phyloP scores from a whole-genome alignment of 1,284 basidiomycete genomes.

The Rhizoctonia solani region DNA sequence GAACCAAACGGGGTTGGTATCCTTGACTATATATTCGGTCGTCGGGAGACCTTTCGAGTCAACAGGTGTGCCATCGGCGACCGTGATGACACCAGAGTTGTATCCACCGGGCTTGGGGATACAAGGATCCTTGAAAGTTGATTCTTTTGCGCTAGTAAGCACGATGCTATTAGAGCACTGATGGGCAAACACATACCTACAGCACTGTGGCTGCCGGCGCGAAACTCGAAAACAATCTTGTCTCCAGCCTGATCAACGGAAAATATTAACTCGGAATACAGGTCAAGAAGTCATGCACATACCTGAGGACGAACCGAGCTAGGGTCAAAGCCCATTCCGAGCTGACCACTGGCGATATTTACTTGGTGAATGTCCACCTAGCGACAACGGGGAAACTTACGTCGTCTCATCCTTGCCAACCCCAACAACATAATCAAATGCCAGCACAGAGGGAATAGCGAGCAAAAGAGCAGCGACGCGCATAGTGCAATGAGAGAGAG shows the following conservation, averaged over 20 bases:
- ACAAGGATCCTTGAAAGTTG: slow-evolving; percentile 28
- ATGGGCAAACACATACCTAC: slow-evolving; percentile 20
- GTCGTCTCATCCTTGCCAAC: slow-evolving; percentile 33
- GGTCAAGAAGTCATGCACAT: background rate
- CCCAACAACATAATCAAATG: slow-evolving; percentile 28
- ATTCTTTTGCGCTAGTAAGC: background rate
- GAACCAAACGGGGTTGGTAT: slow-evolving; percentile 27
- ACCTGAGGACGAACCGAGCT: slow-evolving; percentile 32
- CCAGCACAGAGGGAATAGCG: slow-evolving; percentile 11
- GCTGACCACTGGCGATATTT: slow-evolving; percentile 8
- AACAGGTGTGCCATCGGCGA: slow-evolving; percentile 24
- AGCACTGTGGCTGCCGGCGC: slow-evolving; percentile 29
- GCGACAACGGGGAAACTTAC: slow-evolving; percentile 1
- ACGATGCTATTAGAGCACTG: background rate
- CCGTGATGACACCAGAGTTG: slow-evolving; percentile 25
- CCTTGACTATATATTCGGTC: slow-evolving; percentile 6
- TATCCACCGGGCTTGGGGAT: slow-evolving; percentile 15
- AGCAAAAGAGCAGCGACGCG: slow-evolving; percentile 27
- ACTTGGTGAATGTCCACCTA: background rate
- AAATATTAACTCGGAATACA: background rate
- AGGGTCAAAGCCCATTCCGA: slow-evolving; percentile 31
- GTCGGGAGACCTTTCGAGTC: slow-evolving; percentile 25
- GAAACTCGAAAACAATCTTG: slow-evolving; percentile 27
- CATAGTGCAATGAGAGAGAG: slow-evolving; percentile 8
- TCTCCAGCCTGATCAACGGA: slow-evolving; percentile 15